A percentile compares a stretch with the other conserved stretches of the same genome.
phyloP scores from a whole-genome alignment of 2,329 filamentous ascomycete species.

The Calycina marina region DNA sequence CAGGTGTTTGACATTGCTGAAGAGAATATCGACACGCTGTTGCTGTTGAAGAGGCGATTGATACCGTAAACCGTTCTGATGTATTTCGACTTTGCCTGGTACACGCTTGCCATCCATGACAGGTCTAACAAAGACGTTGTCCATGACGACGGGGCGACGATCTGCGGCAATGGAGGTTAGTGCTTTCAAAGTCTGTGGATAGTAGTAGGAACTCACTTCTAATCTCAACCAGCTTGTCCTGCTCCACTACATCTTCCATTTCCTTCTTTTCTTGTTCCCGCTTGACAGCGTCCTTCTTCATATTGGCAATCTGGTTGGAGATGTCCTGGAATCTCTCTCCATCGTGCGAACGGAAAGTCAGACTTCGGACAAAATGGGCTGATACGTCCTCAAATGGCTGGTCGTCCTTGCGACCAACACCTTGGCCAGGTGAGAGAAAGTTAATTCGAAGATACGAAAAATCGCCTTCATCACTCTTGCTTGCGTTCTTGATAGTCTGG shows the following conservation, averaged over 20 bases:
- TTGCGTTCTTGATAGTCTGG: constrained; percentile 95
- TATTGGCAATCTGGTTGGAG: constrained; percentile 81
- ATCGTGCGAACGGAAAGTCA: constrained; percentile 89
- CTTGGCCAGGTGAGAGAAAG: constrained; percentile 91
- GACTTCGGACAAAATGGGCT: constrained; percentile 86
- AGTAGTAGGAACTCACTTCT: constrained; percentile 48
- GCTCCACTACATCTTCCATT: constrained; percentile 97
- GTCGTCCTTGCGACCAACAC: constrained; percentile 92
- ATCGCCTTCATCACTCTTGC: constrained; percentile 90
- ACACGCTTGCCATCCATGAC: constrained; percentile 95
- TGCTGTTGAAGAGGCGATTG: constrained; percentile 66
- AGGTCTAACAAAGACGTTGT: constrained; percentile 90
- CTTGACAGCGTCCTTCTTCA: constrained; percentile 85
- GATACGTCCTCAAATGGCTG: constrained; percentile 94
- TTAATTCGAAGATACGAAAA: constrained; percentile 93
- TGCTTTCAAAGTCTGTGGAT: constrained; percentile 21
- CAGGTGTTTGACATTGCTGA: constrained; percentile 95
- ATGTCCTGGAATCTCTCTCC: constrained; percentile 82
- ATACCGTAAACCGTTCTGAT: constrained; percentile 97
- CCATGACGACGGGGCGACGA: constrained; percentile 76
- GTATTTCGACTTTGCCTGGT: constrained; percentile 89
- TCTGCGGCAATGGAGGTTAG: constrained; percentile 49
- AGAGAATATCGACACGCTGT: constrained; percentile 81
- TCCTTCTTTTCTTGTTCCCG: constrained; percentile 98
- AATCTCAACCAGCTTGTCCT: constrained; percentile 92